Evolutionary conservation across 1,284 basidiomycete genomes (phyloP).

Genomic region (Sanghuangporus sanghuang): DNA sequence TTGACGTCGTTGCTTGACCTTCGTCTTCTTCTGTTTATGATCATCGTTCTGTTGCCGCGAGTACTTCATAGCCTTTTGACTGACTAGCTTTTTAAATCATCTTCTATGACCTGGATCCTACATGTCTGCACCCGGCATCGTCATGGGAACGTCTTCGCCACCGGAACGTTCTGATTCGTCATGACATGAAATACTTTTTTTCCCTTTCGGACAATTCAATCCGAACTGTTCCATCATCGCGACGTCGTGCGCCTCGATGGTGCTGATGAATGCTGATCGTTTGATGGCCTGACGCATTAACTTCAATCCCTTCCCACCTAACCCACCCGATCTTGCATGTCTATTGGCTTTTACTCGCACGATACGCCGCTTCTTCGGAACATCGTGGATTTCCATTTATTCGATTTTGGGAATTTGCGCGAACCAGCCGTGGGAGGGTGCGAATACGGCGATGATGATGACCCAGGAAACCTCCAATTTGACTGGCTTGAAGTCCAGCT

Average conservation of each 20-base stretch:
- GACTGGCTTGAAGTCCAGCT: slow-evolving; percentile 93
- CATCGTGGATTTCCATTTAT: background rate
- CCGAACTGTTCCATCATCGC: background rate
- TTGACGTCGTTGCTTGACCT: background rate
- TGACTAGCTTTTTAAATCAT: background rate
- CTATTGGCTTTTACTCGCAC: background rate
- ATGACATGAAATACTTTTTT: background rate
- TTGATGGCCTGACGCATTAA: background rate
- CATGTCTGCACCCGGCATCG: background rate
- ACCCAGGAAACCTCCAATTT: slow-evolving; percentile 81
- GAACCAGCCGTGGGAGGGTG: slow-evolving; percentile 64
- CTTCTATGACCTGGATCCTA: background rate
- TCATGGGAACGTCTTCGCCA: background rate
- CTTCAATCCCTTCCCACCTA: background rate
- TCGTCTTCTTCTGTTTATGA: background rate
- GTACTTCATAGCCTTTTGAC: background rate
- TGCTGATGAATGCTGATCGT: slow-evolving; percentile 1
- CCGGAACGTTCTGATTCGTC: background rate
- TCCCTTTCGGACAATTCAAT: slow-evolving; percentile 1
- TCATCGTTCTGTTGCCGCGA: slow-evolving; percentile 4
- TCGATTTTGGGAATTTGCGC: background rate
- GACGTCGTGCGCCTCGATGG: background rate
- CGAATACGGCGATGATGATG: slow-evolving; percentile 48
- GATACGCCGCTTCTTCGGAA: background rate
- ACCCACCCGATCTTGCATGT: background rate